These are phyloP conservation scores for Fusarium haematococcum DNA, from an alignment of 2,329 filamentous ascomycete species.

Conservation along the genomic window DNA sequence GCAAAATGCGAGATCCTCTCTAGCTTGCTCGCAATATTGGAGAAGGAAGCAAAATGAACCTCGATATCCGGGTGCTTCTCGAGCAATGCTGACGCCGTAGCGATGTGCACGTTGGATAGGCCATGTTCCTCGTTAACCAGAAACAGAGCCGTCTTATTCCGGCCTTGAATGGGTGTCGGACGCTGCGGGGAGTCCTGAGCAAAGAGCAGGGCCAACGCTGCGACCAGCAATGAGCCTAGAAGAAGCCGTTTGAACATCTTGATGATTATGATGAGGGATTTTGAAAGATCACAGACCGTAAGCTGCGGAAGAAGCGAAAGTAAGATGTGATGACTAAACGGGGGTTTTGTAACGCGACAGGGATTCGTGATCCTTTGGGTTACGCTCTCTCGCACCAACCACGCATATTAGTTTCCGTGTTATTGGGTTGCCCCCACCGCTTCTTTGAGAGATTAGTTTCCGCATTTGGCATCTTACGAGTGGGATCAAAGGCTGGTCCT, in stretches of 20 bases:
- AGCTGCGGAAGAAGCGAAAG: background rate
- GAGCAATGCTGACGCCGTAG: conserved; percentile 49
- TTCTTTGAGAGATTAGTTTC: background rate
- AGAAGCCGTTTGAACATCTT: conserved; percentile 9
- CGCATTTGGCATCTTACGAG: background rate
- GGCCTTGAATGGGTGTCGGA: conserved; percentile 19
- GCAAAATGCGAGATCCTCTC: conserved; percentile 21
- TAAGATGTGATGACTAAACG: background rate
- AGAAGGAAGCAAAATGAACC: conserved; percentile 52
- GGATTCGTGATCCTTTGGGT: background rate
- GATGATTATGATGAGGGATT: background rate
- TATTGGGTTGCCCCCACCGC: no score
- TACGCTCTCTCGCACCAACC: background rate
- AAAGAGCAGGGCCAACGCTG: conserved; percentile 11
- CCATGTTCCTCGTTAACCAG: conserved; percentile 50
- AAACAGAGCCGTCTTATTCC: conserved; percentile 51
- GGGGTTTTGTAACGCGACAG: background rate
- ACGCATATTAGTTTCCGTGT: background rate
- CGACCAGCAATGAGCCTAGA: conserved; percentile 8
- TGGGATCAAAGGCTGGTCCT: background rate
- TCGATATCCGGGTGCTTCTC: conserved; percentile 48
- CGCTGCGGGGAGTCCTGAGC: background rate
- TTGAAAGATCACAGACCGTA: background rate
- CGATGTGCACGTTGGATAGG: conserved; percentile 53
- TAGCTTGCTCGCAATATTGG: conserved; percentile 24